Percentiles rank a stretch among this genome's conserved stretches.
Evolutionary conservation across 2,329 filamentous ascomycete species (phyloP).

Genomic region (Talaromyces sp.): DNA sequence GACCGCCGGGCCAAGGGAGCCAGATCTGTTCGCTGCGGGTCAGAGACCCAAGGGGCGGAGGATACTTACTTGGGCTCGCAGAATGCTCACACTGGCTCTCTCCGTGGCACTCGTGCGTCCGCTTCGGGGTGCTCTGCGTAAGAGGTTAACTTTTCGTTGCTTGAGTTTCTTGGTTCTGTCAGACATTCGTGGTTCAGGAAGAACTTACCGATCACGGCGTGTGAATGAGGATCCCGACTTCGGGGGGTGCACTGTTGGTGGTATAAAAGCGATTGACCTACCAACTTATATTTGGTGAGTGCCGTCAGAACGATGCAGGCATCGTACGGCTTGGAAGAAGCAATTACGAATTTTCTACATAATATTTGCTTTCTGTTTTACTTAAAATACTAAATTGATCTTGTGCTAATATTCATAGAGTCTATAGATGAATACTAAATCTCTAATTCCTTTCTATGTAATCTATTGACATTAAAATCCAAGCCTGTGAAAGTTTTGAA

Average conservation of each 20-base stretch:
- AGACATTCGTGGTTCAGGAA: neutral
- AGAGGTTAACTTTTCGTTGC: neutral
- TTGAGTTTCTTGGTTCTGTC: neutral
- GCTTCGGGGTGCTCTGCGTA: neutral
- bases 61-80: constrained; percentile 12
- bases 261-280: neutral
- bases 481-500: neutral
- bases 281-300: neutral
- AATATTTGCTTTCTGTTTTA: neutral
- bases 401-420: neutral
- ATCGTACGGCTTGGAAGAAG: neutral
- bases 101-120: constrained; percentile 5
- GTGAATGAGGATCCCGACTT: neutral
- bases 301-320: neutral
- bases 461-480: no score
- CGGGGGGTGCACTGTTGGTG: neutral
- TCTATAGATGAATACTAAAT: neutral
- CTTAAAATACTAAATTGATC: neutral
- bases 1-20: constrained; percentile 31
- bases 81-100: constrained; percentile 10
- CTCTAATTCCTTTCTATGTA: neutral
- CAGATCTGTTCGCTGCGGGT: constrained; percentile 17
- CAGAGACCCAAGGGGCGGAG: constrained; percentile 18
- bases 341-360: neutral
- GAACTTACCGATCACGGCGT: neutral